Percentiles rank a stretch among this genome's conserved stretches.
phyloP scores from a whole-genome alignment of 2,329 filamentous ascomycete species.

The Fusarium piperis region DNA sequence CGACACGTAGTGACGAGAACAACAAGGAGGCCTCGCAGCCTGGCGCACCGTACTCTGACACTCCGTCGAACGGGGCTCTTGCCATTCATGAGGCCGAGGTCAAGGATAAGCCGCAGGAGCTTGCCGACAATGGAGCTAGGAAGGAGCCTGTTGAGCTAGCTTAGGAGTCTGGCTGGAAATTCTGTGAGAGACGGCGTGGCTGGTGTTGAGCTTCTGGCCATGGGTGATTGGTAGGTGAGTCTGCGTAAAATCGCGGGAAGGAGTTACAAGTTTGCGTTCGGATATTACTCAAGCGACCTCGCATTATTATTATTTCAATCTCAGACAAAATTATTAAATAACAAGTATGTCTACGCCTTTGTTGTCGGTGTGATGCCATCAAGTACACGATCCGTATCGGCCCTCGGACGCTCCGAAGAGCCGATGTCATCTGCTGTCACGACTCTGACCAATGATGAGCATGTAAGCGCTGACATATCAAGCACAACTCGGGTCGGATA shows the following conservation, averaged over 20 bases:
- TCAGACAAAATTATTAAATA: background rate
- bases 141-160: slow-evolving; percentile 19
- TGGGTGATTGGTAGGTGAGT: background rate
- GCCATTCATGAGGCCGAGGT: slow-evolving; percentile 19
- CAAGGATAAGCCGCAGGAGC: slow-evolving; percentile 19
- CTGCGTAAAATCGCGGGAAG: background rate
- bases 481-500: background rate
- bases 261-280: background rate
- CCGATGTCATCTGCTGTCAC: background rate
- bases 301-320: background rate
- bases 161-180: background rate
- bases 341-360: background rate
- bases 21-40: background rate
- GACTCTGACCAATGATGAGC: background rate
- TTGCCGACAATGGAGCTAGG: background rate
- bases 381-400: background rate
- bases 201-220: background rate
- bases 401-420: background rate
- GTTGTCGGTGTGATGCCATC: background rate
- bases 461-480: background rate
- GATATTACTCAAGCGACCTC: background rate
- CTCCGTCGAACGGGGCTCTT: background rate
- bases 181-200: background rate
- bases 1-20: background rate
- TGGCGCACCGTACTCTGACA: background rate